A percentile compares a stretch with the other conserved stretches of the same genome.
Evolutionary conservation across 2,329 filamentous ascomycete genomes (phyloP).

Genomic region (Myrmaecium sp.): DNA sequence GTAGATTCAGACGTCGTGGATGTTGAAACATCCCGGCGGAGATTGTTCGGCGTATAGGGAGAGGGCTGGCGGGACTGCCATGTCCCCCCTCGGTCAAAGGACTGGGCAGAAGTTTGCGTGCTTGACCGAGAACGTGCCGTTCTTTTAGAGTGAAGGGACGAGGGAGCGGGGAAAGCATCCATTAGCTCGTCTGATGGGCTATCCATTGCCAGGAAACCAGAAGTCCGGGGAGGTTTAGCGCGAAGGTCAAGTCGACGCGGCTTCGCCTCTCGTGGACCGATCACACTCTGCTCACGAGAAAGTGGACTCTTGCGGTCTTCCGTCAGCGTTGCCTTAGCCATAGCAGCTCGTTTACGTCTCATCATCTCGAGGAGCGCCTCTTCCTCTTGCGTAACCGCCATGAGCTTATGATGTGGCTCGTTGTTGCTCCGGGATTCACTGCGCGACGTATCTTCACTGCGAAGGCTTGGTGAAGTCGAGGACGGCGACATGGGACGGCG

Average conservation of each 20-base stretch:
- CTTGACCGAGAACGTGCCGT: no score
- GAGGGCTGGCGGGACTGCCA: no score
- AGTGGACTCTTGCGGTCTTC: slow-evolving; percentile 20
- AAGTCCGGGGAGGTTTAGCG: slow-evolving; percentile 9
- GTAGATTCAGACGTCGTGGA: no score
- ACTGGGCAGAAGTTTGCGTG: no score
- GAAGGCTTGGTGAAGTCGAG: slow-evolving; percentile 9
- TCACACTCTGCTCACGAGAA: slow-evolving; percentile 15
- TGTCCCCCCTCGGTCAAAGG: no score
- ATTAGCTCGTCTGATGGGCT: slow-evolving; percentile 6
- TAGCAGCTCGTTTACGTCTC: slow-evolving; percentile 30
- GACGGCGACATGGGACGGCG: slow-evolving; percentile 11
- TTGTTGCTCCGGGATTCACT: slow-evolving; percentile 15
- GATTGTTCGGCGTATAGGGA: no score
- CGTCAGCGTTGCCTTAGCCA: slow-evolving; percentile 24
- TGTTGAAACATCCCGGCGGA: no score
- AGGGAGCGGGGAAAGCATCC: neutral
- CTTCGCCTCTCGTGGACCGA: neutral
- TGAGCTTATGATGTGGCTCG: slow-evolving; percentile 20
- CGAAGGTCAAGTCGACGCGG: neutral
- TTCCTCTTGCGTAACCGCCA: slow-evolving; percentile 33
- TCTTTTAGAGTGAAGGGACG: no score
- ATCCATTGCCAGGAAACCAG: slow-evolving; percentile 13
- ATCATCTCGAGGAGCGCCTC: slow-evolving; percentile 32
- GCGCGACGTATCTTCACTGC: slow-evolving; percentile 14